phyloP scores from a whole-genome alignment of 441 rosid genomes.

The Corymbia citriodora region DNA sequence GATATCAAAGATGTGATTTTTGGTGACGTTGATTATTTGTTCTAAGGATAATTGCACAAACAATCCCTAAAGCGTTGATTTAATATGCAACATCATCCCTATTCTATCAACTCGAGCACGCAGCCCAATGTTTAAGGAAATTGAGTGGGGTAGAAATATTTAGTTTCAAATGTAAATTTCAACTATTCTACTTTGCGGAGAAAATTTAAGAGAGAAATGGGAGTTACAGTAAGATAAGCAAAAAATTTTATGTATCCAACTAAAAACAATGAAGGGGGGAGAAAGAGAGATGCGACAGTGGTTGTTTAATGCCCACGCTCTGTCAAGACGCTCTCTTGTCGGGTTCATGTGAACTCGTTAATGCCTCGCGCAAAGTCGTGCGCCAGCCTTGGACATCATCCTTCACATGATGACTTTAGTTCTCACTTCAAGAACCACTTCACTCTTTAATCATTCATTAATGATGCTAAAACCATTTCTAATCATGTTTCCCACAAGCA shows the following conservation, averaged over 20 bases:
- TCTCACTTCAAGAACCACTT: not conserved
- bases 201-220: not conserved
- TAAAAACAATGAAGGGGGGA: not conserved
- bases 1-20: not conserved
- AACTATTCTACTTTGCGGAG: not conserved
- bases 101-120: not conserved
- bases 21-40: not conserved
- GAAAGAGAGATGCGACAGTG: not conserved
- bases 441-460: not conserved
- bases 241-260: not conserved
- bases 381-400: not conserved
- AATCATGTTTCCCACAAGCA: not conserved
- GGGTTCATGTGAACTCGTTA: not conserved
- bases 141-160: not conserved
- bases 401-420: not conserved
- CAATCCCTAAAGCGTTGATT: fast-evolving
- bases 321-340: not conserved
- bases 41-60: not conserved
- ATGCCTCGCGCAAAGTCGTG: not conserved
- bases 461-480: not conserved
- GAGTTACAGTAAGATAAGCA: not conserved
- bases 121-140: not conserved
- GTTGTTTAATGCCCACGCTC: not conserved
- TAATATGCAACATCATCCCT: not conserved
- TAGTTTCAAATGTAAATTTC: not conserved